phyloP scores from a whole-genome alignment of 768 basidiomycete species.

The Tulasnella sp. region DNA sequence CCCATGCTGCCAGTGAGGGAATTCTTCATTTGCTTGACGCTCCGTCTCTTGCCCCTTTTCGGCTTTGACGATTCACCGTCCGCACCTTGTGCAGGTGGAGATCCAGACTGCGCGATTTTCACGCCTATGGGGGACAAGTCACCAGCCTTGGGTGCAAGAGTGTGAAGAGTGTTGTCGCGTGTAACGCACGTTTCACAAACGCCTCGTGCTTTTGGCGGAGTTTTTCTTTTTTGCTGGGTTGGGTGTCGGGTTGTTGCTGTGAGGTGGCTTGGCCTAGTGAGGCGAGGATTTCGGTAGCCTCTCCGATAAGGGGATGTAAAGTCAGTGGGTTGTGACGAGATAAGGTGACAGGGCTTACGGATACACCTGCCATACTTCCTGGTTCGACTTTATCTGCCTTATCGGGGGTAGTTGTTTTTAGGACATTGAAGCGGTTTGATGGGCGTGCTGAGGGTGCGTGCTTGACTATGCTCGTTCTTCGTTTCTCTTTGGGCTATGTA shows the following conservation, averaged over 20 bases:
- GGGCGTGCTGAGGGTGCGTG: not conserved
- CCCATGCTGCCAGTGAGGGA: conserved; percentile 25
- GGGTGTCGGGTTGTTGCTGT: conserved; percentile 21
- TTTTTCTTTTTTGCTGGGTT: conserved; percentile 52
- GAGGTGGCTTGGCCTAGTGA: conserved; percentile 34
- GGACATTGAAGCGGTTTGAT: not conserved
- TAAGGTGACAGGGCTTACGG: not conserved
- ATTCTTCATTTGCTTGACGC: conserved; percentile 43
- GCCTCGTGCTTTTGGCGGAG: conserved; percentile 51
- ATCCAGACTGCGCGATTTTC: conserved; percentile 38
- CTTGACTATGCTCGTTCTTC: not conserved
- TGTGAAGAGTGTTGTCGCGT: not conserved
- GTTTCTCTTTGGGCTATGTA: not conserved
- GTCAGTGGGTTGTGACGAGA: not conserved
- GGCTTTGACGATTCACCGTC: no score
- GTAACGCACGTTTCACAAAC: conserved; percentile 42
- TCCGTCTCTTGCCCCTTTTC: conserved; percentile 52
- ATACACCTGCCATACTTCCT: no score
- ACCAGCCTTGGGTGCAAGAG: not conserved
- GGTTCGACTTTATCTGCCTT: no score
- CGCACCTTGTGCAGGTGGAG: conserved; percentile 53
- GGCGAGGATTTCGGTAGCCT: conserved; percentile 10
- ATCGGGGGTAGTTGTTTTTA: no score
- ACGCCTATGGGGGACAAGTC: conserved; percentile 31
- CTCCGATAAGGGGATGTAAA: not conserved